These are phyloP conservation scores for Naganishia albida DNA, from an alignment of 1,284 basidiomycete species.

Conservation along the genomic window DNA sequence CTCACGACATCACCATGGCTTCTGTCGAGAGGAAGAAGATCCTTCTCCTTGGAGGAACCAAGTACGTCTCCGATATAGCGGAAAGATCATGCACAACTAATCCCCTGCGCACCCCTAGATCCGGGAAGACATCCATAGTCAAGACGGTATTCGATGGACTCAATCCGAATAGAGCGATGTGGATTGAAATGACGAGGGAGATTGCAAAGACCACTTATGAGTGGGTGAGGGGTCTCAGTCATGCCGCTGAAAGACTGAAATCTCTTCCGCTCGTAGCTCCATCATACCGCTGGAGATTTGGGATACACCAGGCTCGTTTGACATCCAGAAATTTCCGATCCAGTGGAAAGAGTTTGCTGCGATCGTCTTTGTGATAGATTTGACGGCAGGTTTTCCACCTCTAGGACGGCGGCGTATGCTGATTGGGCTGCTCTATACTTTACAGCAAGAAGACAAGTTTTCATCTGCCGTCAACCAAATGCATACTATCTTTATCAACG, in stretches of 20 bases:
- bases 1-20: not conserved
- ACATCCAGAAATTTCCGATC: constrained; percentile 70
- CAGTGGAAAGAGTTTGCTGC: constrained; percentile 73
- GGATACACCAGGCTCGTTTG: constrained; percentile 87
- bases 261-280: constrained; percentile 61
- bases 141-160: constrained; percentile 87
- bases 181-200: constrained; percentile 81
- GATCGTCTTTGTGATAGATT: constrained; percentile 94
- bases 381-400: constrained; percentile 64
- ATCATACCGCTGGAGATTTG: constrained; percentile 91
- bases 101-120: constrained; percentile 57
- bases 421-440: not conserved
- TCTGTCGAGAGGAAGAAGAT: constrained; percentile 59
- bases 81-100: constrained; percentile 27
- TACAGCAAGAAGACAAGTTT: constrained; percentile 56
- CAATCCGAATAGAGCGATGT: constrained; percentile 83
- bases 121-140: constrained; percentile 90
- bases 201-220: constrained; percentile 74
- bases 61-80: constrained; percentile 56
- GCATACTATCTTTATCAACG: constrained; percentile 71
- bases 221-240: constrained; percentile 59
- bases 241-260: not conserved
- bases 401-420: constrained; percentile 59
- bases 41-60: constrained; percentile 74
- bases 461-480: constrained; percentile 72